phyloP scores from a whole-genome alignment of 1,284 basidiomycete genomes.

The Moesziomyces aphidis region DNA sequence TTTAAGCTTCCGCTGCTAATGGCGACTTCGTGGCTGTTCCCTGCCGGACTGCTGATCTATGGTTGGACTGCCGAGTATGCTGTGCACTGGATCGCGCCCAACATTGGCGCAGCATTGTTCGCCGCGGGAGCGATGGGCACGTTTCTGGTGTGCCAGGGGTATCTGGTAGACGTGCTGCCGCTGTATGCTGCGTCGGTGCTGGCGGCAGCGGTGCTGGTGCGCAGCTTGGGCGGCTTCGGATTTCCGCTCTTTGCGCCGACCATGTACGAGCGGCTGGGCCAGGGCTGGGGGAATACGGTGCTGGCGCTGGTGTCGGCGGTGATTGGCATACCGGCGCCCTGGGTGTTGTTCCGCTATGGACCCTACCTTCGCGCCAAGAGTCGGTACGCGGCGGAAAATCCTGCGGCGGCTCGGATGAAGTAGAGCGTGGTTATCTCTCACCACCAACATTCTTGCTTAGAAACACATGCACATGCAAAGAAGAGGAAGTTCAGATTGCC shows the following conservation, averaged over 20 bases:
- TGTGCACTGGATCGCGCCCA: conserved; percentile 78
- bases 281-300: conserved; percentile 66
- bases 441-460: too few species aligned
- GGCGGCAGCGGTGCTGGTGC: conserved; percentile 58
- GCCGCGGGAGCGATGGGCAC: conserved; percentile 40
- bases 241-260: conserved; percentile 61
- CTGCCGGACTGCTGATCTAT: conserved; percentile 74
- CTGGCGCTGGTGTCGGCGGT: conserved; percentile 59
- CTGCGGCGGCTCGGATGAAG: conserved; percentile 19
- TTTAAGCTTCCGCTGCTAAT: conserved; percentile 73
- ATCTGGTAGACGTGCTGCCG: conserved; percentile 61
- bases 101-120: conserved; percentile 53
- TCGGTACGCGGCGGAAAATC: conserved; percentile 48
- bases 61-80: conserved; percentile 76
- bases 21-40: conserved; percentile 72
- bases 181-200: conserved; percentile 66
- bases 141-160: conserved; percentile 53
- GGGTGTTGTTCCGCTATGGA: conserved; percentile 54
- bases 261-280: conserved; percentile 60
- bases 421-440: neutral
- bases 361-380: conserved; percentile 48
- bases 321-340: conserved; percentile 64
- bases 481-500: too few species aligned
- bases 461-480: too few species aligned
- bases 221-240: conserved; percentile 64